Evolutionary conservation across 306 rosid species (phyloP).

Genomic region (Cicer yamashitae): DNA sequence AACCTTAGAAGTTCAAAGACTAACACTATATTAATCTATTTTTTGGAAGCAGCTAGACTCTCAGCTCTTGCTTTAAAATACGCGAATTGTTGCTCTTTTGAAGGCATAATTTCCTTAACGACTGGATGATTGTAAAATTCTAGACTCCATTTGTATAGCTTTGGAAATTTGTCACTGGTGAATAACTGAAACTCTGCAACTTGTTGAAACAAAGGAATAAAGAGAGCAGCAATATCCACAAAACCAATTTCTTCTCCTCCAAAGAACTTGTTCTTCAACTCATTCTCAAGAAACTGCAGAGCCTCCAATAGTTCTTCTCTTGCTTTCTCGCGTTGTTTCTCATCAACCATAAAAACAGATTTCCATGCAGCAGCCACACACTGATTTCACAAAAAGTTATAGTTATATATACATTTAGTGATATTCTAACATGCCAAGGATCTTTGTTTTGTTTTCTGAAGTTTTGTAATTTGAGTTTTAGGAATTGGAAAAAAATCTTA

Average conservation of each 20-base stretch:
- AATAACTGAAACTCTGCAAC: constrained; percentile 45
- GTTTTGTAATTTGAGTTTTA: background rate
- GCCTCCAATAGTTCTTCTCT: constrained; percentile 45
- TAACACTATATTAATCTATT: constrained; percentile 31
- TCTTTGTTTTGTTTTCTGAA: background rate
- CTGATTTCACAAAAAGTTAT: constrained; percentile 32
- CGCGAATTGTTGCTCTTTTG: constrained; percentile 45
- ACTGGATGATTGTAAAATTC: constrained; percentile 42
- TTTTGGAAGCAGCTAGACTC: constrained; percentile 24
- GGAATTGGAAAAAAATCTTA: background rate
- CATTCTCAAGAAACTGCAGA: constrained; percentile 56
- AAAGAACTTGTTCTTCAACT: constrained; percentile 62
- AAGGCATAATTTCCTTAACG: constrained; percentile 52
- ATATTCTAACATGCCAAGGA: background rate
- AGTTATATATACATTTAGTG: background rate
- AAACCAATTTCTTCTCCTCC: constrained; percentile 62
- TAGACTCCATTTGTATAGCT: constrained; percentile 52
- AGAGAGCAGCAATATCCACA: constrained; percentile 59
- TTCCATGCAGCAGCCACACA: constrained; percentile 19
- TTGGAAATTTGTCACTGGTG: constrained; percentile 52
- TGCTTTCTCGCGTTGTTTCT: constrained; percentile 49
- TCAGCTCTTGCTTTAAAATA: constrained; percentile 29
- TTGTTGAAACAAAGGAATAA: constrained; percentile 48
- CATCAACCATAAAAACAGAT: constrained; percentile 24
- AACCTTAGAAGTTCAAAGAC: constrained; percentile 11